Evolutionary conservation across 495 filamentous ascomycete genomes (phyloP).

Genomic region (Trichodelitschia bisporula): DNA sequence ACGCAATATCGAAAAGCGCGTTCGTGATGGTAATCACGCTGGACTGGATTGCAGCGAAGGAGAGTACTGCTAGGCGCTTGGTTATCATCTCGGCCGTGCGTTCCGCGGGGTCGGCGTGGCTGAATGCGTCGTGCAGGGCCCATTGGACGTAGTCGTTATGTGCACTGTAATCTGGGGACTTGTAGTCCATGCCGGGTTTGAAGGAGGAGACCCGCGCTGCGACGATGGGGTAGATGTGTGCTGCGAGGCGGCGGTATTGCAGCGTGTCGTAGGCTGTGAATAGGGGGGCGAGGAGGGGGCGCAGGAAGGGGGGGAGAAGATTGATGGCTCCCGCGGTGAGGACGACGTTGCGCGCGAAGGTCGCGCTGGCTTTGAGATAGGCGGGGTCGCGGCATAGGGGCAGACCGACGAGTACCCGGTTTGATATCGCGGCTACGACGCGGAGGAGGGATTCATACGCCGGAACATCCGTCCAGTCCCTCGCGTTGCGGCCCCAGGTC

Average conservation of each 20-base stretch:
- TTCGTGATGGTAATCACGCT: conserved; percentile 5
- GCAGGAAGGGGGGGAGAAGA: conserved; percentile 1
- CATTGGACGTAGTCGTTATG: conserved; percentile 4
- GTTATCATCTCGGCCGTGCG: conserved; percentile 1
- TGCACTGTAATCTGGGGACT: neutral
- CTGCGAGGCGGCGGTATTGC: conserved; percentile 1
- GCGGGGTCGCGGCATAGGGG: conserved; percentile 4
- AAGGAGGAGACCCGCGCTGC: neutral
- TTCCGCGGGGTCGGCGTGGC: neutral
- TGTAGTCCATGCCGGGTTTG: conserved; percentile 3
- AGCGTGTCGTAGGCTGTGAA: conserved; percentile 13
- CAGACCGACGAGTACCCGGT: conserved; percentile 9
- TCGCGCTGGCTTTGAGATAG: conserved; percentile 1
- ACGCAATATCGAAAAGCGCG: conserved; percentile 4
- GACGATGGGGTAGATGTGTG: neutral
- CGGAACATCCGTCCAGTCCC: conserved; percentile 13
- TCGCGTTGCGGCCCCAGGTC: conserved; percentile 11
- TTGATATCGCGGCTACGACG: conserved; percentile 16
- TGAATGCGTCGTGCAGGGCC: conserved; percentile 1
- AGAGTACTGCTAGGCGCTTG: conserved; percentile 1
- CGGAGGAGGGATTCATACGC: conserved; percentile 14
- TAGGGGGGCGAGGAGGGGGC: conserved; percentile 10
- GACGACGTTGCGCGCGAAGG: neutral
- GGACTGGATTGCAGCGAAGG: conserved; percentile 7
- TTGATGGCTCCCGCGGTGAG: neutral